Evolutionary conservation across 2,329 filamentous ascomycete genomes (phyloP).

Genomic region (Monosporascus sp.): DNA sequence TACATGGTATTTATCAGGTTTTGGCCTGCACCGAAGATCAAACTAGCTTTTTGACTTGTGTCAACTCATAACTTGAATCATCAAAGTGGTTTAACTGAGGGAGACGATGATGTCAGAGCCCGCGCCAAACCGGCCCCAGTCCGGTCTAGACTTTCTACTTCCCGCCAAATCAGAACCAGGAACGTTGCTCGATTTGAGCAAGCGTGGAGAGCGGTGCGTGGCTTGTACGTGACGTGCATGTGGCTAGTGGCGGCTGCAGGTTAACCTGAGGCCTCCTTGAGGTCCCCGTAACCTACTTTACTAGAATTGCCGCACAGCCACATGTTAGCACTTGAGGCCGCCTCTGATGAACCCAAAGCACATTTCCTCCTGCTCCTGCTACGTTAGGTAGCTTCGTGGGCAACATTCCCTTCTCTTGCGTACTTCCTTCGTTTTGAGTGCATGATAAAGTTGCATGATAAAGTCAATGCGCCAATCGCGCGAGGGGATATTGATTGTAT

Average conservation of each 20-base stretch:
- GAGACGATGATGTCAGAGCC: neutral
- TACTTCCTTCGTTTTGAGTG: too few relatives aligned
- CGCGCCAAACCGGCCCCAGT: neutral
- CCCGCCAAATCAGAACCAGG: neutral
- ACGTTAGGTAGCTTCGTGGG: too few relatives aligned
- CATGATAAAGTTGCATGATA: too few relatives aligned
- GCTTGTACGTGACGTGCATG: neutral
- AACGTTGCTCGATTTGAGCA: neutral
- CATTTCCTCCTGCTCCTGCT: too few relatives aligned
- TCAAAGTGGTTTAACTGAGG: neutral
- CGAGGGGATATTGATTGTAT: too few relatives aligned
- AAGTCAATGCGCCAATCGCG: too few relatives aligned
- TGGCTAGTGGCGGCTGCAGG: neutral
- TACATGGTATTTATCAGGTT: neutral
- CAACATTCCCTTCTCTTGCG: too few relatives aligned
- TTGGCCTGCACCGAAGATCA: neutral
- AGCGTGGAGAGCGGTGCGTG: neutral
- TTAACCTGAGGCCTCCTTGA: neutral
- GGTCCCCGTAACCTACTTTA: neutral
- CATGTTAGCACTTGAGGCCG: slow-evolving; percentile 2
- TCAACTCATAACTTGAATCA: neutral
- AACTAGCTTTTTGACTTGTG: neutral
- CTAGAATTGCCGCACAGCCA: neutral
- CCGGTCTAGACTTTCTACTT: neutral
- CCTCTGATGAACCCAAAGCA: too few relatives aligned